Evolutionary conservation across 345 rosid species (phyloP).

Genomic region (Salix dunnii): DNA sequence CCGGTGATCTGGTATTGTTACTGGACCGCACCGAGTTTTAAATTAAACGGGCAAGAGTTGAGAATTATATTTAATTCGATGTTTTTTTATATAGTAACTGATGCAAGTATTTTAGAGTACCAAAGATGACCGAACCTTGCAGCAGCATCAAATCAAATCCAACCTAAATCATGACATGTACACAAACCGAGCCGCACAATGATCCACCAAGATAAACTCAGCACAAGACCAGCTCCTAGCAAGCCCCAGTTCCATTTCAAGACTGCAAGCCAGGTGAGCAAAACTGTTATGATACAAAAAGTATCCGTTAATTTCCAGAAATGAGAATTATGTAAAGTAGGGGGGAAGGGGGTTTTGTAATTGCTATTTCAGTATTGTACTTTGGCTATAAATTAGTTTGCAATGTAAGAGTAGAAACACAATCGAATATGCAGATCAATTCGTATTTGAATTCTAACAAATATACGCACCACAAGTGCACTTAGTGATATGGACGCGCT

Average conservation of each 20-base stretch:
- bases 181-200: conserved; percentile 17
- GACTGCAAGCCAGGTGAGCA: conserved; percentile 18
- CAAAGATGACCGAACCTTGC: conserved; percentile 6
- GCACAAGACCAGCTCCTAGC: conserved; percentile 17
- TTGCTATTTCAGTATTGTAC: too few species aligned
- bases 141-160: conserved; percentile 32
- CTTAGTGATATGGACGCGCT: conserved; percentile 18
- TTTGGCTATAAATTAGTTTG: too few species aligned
- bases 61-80: too few species aligned
- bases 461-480: conserved; percentile 11
- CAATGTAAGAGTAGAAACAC: too few species aligned
- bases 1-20: too few species aligned
- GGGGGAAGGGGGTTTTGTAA: too few species aligned
- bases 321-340: too few species aligned
- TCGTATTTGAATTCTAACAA: too few species aligned
- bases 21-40: too few species aligned
- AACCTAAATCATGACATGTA: conserved; percentile 26
- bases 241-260: conserved; percentile 19
- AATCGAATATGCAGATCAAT: too few species aligned
- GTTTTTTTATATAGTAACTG: neutral
- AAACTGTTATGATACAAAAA: neutral
- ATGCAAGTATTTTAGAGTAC: neutral
- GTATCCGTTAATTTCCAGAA: too few species aligned
- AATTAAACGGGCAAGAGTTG: too few species aligned
- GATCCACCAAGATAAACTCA: conserved; percentile 26